A percentile compares a stretch with the other conserved stretches of the same genome.
Conservation (phyloP, 257 asterid species). For the Solanum neorickii region DNA sequence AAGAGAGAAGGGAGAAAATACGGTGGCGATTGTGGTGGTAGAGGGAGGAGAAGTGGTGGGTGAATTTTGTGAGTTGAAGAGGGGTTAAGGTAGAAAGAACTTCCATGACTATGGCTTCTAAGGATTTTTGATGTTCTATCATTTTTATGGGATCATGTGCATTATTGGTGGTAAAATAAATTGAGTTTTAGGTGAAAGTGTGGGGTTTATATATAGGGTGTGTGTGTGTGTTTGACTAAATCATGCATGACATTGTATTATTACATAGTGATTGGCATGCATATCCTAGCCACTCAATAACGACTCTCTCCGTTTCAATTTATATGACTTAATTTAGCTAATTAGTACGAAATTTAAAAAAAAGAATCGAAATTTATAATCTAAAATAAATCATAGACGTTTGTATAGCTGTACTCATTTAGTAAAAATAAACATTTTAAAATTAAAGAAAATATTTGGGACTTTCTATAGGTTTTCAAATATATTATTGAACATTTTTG, state of each 20-base stretch:
- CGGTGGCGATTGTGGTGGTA: slow-evolving; percentile 56
- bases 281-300: neutral
- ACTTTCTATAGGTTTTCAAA: neutral
- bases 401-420: neutral
- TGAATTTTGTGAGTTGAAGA: slow-evolving; percentile 41
- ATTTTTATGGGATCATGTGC: neutral
- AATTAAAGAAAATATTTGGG: too few relatives aligned
- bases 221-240: neutral
- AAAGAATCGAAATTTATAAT: too few relatives aligned
- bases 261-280: neutral
- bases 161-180: neutral
- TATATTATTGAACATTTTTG: neutral
- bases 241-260: neutral
- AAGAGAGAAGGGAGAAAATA: slow-evolving; percentile 50
- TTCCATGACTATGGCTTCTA: slow-evolving; percentile 39
- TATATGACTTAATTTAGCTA: too few relatives aligned
- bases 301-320: fast-evolving
- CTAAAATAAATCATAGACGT: too few relatives aligned
- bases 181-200: neutral
- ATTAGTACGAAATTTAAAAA: too few relatives aligned
- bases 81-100: slow-evolving; percentile 54
- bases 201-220: neutral
- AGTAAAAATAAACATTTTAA: too few relatives aligned
- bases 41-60: slow-evolving; percentile 51
- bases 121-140: neutral